Evolutionary conservation across 768 basidiomycete species (phyloP).

Genomic region (Leccinum fibrillosum): DNA sequence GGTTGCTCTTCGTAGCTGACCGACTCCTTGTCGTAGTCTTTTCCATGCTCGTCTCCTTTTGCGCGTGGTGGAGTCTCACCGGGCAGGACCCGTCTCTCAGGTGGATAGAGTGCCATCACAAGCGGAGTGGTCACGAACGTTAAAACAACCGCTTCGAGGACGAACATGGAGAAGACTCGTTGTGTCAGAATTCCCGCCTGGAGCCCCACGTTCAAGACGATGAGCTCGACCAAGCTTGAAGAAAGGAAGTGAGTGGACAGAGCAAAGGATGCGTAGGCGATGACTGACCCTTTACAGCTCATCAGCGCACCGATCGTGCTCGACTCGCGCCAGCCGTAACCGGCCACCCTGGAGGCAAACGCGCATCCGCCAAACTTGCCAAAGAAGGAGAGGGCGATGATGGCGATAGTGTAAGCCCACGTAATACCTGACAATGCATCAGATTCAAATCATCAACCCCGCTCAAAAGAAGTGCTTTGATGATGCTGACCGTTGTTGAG

Average conservation of each 20-base stretch:
- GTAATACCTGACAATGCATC: conserved; percentile 51
- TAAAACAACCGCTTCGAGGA: conserved; percentile 75
- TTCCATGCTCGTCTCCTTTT: conserved; percentile 34
- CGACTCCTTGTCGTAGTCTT: conserved; percentile 4
- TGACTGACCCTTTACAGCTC: conserved; percentile 85
- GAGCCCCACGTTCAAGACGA: conserved; percentile 93
- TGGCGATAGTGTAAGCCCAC: conserved; percentile 87
- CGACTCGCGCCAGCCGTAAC: conserved; percentile 79
- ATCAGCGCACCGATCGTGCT: conserved; percentile 87
- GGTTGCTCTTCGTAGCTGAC: conserved; percentile 17
- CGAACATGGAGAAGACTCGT: conserved; percentile 93
- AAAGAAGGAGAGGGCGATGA: conserved; percentile 71
- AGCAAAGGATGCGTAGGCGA: background rate
- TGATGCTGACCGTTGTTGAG: conserved; percentile 60
- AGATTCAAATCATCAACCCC: background rate
- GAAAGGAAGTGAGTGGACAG: conserved; percentile 2
- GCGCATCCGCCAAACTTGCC: conserved; percentile 91
- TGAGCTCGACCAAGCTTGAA: conserved; percentile 79
- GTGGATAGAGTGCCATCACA: conserved; percentile 65
- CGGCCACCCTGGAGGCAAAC: conserved; percentile 59
- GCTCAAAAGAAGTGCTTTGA: background rate
- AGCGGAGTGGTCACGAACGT: conserved; percentile 87
- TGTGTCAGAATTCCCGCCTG: conserved; percentile 71
- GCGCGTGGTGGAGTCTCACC: conserved; percentile 8
- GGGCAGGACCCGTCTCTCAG: conserved; percentile 50